Base-by-base conservation (phyloP, 192 early-diverging fungal genomes). In the Linnemannia hyalina region DNA sequence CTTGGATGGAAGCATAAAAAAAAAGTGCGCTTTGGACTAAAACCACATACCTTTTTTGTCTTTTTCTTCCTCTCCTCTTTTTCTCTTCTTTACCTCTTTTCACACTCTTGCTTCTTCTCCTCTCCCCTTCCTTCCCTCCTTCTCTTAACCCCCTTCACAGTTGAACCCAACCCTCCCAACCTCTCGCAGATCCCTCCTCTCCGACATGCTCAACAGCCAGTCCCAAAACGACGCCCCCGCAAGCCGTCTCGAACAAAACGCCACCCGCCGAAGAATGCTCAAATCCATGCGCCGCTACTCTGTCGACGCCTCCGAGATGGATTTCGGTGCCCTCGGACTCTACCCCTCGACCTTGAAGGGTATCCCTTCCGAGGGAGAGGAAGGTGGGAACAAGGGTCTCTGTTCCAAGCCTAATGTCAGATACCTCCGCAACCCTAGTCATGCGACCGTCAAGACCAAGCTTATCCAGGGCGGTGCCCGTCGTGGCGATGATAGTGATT, bases 251-350 rank as follows among this genome's bases (percentile, higher is more conserved):
- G 83, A 86, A 36, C 83, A 86, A 47, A 81, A 76, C 36, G 83
- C 79, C 26, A 75, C 81, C 63, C 83, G 83, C 18, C 83, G 83
- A 23, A 57, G 83, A 1, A 86, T 86, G 83, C 68, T 86, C 70
- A 86, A 86, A 29, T 80, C 78, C 32, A 86, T 86, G 83, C 83
- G 83, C 26, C 83, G 83, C 2, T 86, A 86, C 41, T 86, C 83
- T 0, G 75, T 86, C 40, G 83, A 86, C 46, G 83, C 79, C 75
- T 80, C 78, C 46, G 83, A 86, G 71, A 86, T 86, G 83, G 77
- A 81, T 71, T 86, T 81, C n/a, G 55, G 80, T 23, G 63, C 70
- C 40, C 40, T 83, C 1, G 70, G 70, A 1, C 47, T 74, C 3
- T 73, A 80, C 60, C 74, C 83, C 22, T 75, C 77, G 2, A 70